A percentile compares a stretch with the other conserved stretches of the same genome.
phyloP scores from a whole-genome alignment of 2,329 filamentous ascomycete genomes.

The Colletotrichum lini region DNA sequence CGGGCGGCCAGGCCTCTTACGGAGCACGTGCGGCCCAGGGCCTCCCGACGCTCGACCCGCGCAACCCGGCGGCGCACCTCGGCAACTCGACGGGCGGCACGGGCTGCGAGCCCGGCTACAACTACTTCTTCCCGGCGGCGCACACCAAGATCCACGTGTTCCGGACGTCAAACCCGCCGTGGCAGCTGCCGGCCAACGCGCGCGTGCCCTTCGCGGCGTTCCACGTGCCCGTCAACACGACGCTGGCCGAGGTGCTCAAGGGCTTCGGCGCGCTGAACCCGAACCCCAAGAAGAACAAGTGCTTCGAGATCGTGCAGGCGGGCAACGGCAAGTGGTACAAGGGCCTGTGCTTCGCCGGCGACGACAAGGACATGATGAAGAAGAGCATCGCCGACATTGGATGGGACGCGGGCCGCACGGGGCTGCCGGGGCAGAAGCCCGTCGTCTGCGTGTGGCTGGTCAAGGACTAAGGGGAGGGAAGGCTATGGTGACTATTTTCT shows the following conservation, averaged over 20 bases:
- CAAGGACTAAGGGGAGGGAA: constrained; percentile 57
- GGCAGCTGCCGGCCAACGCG: constrained; percentile 62
- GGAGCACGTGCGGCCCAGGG: constrained; percentile 58
- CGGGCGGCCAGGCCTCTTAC: constrained; percentile 54
- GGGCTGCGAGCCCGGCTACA: constrained; percentile 74
- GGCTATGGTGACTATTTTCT: background rate
- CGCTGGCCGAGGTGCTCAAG: constrained; percentile 69
- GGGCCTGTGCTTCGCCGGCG: constrained; percentile 66
- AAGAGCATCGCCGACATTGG: constrained; percentile 70
- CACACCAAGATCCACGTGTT: constrained; percentile 74
- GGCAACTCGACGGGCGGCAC: constrained; percentile 70
- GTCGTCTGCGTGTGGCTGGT: constrained; percentile 74
- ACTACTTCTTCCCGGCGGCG: constrained; percentile 71
- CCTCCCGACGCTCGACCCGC: constrained; percentile 58
- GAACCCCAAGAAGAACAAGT: constrained; percentile 65
- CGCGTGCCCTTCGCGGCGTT: constrained; percentile 63
- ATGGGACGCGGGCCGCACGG: constrained; percentile 69
- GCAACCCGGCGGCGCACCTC: constrained; percentile 68
- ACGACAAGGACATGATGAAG: constrained; percentile 62
- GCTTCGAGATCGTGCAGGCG: constrained; percentile 69
- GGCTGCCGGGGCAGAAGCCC: constrained; percentile 62
- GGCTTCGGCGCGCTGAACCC: constrained; percentile 71
- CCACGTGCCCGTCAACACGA: constrained; percentile 67
- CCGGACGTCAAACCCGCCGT: constrained; percentile 65
- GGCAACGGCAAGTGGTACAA: constrained; percentile 73